Evolutionary conservation across 1,284 basidiomycete species (phyloP), one percentile per base, ranked within the genome.

Genomic region (Tremellales sp.): DNA sequence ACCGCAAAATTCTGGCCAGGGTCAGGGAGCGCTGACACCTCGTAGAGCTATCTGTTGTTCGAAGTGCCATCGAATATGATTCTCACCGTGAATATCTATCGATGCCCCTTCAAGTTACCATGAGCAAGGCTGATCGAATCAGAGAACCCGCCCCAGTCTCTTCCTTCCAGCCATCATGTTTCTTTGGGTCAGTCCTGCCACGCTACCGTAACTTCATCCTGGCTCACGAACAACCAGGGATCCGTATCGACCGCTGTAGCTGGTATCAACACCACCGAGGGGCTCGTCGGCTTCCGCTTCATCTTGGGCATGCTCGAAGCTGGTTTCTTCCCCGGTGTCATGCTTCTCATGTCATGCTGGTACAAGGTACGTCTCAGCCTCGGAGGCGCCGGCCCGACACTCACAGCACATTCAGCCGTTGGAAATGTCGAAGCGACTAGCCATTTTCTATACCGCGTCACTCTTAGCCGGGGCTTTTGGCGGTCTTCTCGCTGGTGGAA

Each of bases 61-160:
- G 64, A 70, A 42, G 53, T 71, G 46, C 68, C 67, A 1, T 65
- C 65, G 13, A 71, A 70, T 50, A 53, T 68, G 56, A 33, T 73
- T 29, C 53, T 63, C 29, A 31, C 52, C 10, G 55, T n/a, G n/a
- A n/a, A n/a, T n/a, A n/a, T n/a, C n/a, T n/a, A n/a, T n/a, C n/a
- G n/a, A n/a, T n/a, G n/a, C n/a, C 4, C 61, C 61, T 0, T 58
- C 56, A 1, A 29, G 60, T 42, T 67, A 57, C 49, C 54, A 64
- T 0, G 58, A 60, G 1, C 37, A n/a, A n/a, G n/a, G n/a, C n/a
- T n/a, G n/a, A n/a, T n/a, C n/a, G n/a, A n/a, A n/a, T n/a, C n/a
- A n/a, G n/a, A 61, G 68, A 23, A 50, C 62, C 35, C 65, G 68
- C 24, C 68, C 68, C 4, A 65, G 62, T 17, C 49, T 71, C n/a